Percentiles rank a stretch among this genome's conserved stretches.
Evolutionary conservation across 306 rosid species (phyloP).

Genomic region (Prunus armeniaca): DNA sequence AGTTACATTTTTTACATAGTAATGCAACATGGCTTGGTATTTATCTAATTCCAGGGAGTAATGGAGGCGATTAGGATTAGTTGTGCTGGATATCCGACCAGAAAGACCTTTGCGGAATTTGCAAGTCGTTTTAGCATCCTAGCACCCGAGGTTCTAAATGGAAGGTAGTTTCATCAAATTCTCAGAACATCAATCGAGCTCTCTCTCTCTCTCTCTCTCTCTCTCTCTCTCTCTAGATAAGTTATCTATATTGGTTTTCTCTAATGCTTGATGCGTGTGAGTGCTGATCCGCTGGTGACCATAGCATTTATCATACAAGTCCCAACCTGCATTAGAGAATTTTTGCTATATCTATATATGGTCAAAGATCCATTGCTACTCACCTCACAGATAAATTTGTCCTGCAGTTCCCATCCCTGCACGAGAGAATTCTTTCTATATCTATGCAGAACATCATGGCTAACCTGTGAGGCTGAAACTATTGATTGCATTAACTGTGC

Average conservation of each 20-base stretch:
- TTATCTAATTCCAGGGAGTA: constrained; percentile 63
- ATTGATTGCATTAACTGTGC: background rate
- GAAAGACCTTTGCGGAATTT: constrained; percentile 82
- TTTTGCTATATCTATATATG: no score
- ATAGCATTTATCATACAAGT: background rate
- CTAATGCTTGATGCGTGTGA: background rate
- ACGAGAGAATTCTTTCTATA: background rate
- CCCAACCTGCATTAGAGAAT: no score
- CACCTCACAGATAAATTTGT: background rate
- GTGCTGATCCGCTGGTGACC: background rate
- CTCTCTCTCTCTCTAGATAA: background rate
- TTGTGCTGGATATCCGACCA: constrained; percentile 94
- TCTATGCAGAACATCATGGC: background rate
- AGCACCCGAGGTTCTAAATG: constrained; percentile 55
- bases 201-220: constrained; percentile 9
- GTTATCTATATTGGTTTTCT: background rate
- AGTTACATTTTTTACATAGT: background rate
- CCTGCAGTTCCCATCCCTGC: background rate
- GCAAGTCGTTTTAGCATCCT: constrained; percentile 63
- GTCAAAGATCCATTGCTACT: no score
- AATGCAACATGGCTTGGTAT: constrained; percentile 17
- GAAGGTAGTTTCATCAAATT: constrained; percentile 48
- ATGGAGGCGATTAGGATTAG: constrained; percentile 99
- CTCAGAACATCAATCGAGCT: background rate
- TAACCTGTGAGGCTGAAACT: background rate